Evolutionary conservation across 306 rosid species (phyloP).

Genomic region (Castanea mollissima): DNA sequence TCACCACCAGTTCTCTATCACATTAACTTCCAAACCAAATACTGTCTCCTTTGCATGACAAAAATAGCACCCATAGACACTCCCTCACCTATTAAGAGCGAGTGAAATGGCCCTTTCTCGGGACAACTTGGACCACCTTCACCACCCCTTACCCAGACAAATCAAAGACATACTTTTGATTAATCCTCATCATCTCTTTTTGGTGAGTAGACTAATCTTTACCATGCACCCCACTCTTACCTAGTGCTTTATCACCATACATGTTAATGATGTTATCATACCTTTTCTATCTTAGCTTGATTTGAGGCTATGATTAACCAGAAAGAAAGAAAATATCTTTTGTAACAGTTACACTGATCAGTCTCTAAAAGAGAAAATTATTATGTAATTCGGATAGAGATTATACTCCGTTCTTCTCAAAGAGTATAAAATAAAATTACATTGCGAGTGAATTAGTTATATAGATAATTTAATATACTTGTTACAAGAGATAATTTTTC

Average conservation of each 20-base stretch:
- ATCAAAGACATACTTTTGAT: neutral
- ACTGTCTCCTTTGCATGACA: constrained; percentile 25
- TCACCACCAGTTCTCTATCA: neutral
- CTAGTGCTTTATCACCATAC: neutral
- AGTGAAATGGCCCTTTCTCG: neutral
- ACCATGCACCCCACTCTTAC: neutral
- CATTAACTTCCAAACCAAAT: constrained; percentile 9
- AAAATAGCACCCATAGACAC: neutral
- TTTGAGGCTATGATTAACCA: too few species aligned
- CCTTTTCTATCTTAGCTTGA: too few species aligned
- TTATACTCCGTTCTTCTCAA: too few species aligned
- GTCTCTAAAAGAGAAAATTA: too few species aligned
- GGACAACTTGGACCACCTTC: constrained; percentile 11
- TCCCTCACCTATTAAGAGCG: neutral
- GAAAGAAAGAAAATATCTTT: too few species aligned
- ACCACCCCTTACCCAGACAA: constrained; percentile 12
- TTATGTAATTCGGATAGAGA: too few species aligned
- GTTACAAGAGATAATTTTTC: too few species aligned
- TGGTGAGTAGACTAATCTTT: too few species aligned
- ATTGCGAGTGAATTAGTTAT: too few species aligned
- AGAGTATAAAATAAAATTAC: too few species aligned
- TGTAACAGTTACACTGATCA: too few species aligned
- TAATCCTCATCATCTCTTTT: neutral
- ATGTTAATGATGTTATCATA: neutral
- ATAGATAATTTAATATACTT: too few species aligned